A percentile compares a stretch with the other conserved stretches of the same genome.
These are phyloP conservation scores for Globisporangium carolinianum DNA, from an alignment of 352 stramenopile genomes.

Conservation along the genomic window DNA sequence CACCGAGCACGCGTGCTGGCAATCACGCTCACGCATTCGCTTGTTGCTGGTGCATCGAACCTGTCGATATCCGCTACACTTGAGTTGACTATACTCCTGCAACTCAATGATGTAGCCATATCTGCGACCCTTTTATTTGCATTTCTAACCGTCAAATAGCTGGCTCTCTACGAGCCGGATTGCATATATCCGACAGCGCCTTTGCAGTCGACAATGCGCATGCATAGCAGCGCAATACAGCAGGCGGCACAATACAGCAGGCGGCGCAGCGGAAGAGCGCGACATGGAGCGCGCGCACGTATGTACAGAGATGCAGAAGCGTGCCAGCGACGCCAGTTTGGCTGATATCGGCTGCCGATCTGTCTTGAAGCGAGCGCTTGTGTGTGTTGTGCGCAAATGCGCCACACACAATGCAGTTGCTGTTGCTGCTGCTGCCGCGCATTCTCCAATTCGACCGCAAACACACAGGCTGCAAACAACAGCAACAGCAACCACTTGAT, in stretches of 20 bases:
- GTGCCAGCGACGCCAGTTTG: neutral
- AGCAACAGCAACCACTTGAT: neutral
- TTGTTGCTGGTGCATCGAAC: too few species aligned
- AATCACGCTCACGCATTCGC: too few species aligned
- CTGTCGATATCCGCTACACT: too few species aligned
- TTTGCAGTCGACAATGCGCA: conserved; percentile 1
- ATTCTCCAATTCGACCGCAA: conserved; percentile 6
- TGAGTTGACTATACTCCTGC: too few species aligned
- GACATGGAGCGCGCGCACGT: neutral
- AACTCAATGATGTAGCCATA: too few species aligned
- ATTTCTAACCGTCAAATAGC: too few species aligned
- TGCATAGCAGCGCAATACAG: neutral
- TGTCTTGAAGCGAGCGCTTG: neutral
- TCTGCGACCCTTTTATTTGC: too few species aligned
- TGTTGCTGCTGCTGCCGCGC: neutral
- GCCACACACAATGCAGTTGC: neutral
- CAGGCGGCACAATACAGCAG: conserved; percentile 2
- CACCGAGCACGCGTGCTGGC: too few species aligned
- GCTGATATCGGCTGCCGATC: neutral
- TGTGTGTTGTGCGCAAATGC: too few species aligned
- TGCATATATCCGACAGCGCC: neutral
- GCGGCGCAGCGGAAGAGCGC: conserved; percentile 4
- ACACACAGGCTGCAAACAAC: neutral
- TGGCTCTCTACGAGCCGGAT: too few species aligned
- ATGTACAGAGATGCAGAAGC: neutral